These are phyloP conservation scores for Botryosphaeria agaves DNA, from an alignment of 2,329 filamentous ascomycete genomes.

Conservation along the genomic window DNA sequence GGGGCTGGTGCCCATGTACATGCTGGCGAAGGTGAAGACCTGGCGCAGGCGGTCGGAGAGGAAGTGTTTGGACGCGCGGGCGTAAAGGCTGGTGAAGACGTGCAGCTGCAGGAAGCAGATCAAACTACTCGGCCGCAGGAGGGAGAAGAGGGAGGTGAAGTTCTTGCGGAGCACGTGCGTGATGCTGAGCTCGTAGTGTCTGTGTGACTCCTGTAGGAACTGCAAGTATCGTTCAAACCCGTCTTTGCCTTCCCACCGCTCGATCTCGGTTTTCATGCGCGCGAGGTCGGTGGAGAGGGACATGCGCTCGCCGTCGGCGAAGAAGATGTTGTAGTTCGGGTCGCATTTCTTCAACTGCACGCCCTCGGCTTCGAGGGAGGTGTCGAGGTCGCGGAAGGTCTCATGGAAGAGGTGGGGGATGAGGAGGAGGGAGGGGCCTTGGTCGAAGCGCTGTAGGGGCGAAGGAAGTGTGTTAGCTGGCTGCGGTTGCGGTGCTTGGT, in stretches of 20 bases:
- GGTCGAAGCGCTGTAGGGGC: constrained; percentile 46
- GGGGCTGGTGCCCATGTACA: constrained; percentile 72
- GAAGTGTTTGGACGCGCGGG: constrained; percentile 48
- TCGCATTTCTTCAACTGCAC: constrained; percentile 53
- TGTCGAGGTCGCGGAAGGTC: constrained; percentile 51
- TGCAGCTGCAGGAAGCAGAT: constrained; percentile 42
- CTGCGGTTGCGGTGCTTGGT: constrained; percentile 2
- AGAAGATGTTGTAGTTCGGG: constrained; percentile 61
- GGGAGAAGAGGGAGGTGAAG: constrained; percentile 41
- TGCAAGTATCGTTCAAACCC: constrained; percentile 52
- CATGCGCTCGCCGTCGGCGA: constrained; percentile 48
- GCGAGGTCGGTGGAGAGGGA: constrained; percentile 48
- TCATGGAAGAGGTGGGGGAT: constrained; percentile 54
- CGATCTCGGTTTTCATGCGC: constrained; percentile 54
- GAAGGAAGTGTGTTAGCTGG: constrained; percentile 1
- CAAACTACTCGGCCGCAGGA: constrained; percentile 42
- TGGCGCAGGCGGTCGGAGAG: constrained; percentile 49
- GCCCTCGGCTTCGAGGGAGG: constrained; percentile 45
- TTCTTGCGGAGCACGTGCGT: constrained; percentile 49
- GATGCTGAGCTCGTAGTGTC: constrained; percentile 52
- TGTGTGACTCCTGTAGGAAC: constrained; percentile 49
- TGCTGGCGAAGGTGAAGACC: constrained; percentile 62
- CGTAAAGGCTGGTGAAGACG: constrained; percentile 55
- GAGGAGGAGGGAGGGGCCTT: constrained; percentile 57
- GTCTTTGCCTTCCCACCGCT: constrained; percentile 53